A percentile compares a stretch with the other conserved stretches of the same genome.
phyloP scores from a whole-genome alignment of 2,329 filamentous ascomycete species.

The Venturia oleaginea region DNA sequence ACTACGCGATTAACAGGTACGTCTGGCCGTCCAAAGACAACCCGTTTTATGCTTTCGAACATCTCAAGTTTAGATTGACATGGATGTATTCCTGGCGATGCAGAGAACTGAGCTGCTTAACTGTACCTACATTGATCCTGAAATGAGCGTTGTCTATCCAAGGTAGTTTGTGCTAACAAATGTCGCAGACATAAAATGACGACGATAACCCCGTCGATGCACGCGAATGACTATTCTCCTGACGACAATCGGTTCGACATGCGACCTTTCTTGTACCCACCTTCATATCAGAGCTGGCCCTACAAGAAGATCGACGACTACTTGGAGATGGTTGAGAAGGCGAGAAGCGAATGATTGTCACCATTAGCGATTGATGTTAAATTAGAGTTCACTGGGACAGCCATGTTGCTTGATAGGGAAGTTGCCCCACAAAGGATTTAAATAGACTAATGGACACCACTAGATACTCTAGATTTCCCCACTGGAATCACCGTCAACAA shows the following conservation, averaged over 20 bases:
- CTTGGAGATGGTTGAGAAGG: slow-evolving; percentile 9
- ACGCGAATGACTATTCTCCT: slow-evolving; percentile 39
- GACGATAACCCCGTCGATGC: slow-evolving; percentile 15
- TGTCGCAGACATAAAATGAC: slow-evolving; percentile 42
- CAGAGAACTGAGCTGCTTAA: too few species aligned
- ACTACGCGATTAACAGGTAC: slow-evolving; percentile 49
- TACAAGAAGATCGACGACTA: slow-evolving; percentile 27
- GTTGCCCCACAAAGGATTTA: neutral
- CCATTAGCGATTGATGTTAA: neutral
- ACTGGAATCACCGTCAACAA: neutral
- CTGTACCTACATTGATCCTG: neutral
- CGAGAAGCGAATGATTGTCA: neutral
- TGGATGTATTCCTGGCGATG: neutral
- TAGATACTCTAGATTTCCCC: neutral
- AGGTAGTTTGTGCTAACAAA: neutral
- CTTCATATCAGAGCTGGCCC: slow-evolving; percentile 25
- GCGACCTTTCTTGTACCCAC: slow-evolving; percentile 47
- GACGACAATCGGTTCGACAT: slow-evolving; percentile 53
- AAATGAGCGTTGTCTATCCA: neutral
- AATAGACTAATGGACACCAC: neutral
- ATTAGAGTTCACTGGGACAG: neutral
- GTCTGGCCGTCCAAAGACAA: neutral
- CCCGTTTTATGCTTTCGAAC: neutral
- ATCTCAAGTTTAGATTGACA: neutral
- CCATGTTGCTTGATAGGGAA: neutral